Conservation (phyloP, 768 basidiomycete species). For the Leccinum sublutescens region DNA sequence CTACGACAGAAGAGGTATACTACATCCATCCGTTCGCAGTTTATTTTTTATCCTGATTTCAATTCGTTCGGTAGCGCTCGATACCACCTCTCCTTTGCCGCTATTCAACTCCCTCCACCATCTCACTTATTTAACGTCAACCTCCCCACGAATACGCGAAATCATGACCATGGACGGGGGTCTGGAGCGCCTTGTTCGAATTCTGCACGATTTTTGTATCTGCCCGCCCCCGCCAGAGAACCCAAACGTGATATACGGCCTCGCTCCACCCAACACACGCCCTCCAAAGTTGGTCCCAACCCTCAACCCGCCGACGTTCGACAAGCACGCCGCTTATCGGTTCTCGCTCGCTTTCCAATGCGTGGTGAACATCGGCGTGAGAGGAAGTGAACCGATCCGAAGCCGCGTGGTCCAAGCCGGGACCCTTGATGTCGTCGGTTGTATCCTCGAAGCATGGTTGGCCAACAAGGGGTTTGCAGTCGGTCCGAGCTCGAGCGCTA, state of each 20-base stretch:
- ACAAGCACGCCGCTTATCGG: constrained; percentile 83
- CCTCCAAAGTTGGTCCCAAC: constrained; percentile 56
- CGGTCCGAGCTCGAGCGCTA: constrained; percentile 75
- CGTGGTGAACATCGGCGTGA: constrained; percentile 94
- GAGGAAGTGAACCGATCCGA: constrained; percentile 90
- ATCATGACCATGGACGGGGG: constrained; percentile 99
- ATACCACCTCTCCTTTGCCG: constrained; percentile 58
- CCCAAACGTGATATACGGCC: constrained; percentile 72
- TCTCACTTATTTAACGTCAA: constrained; percentile 94
- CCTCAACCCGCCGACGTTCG: constrained; percentile 66
- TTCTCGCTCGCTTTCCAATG: constrained; percentile 96
- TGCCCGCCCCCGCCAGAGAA: constrained; percentile 81
- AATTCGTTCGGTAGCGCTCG: constrained; percentile 38
- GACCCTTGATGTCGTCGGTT: constrained; percentile 89
- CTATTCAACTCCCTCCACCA: constrained; percentile 94
- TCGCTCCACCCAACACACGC: constrained; percentile 61
- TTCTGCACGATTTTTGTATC: constrained; percentile 85
- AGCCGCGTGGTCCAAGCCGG: constrained; percentile 94
- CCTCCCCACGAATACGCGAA: constrained; percentile 95
- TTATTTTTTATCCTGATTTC: constrained; percentile 9
- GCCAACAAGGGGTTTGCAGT: constrained; percentile 85
- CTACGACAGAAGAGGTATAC: constrained; percentile 89
- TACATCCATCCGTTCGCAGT: background rate
- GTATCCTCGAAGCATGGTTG: constrained; percentile 91
- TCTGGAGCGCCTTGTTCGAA: constrained; percentile 90